Evolutionary conservation across 306 rosid genomes (phyloP).

Genomic region (Trifolium pratense): DNA sequence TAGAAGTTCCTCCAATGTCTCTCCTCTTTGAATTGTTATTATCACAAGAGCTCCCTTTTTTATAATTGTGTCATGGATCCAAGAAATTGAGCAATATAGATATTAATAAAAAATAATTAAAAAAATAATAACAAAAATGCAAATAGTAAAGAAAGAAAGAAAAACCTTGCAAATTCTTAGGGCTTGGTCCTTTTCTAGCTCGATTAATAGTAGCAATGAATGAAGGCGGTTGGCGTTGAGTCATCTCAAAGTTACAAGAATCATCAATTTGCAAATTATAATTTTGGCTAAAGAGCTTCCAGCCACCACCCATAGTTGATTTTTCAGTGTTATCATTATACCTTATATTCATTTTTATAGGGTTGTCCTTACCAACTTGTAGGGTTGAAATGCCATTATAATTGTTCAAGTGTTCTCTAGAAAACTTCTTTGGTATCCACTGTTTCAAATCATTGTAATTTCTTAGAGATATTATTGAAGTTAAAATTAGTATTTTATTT

Average conservation of each 20-base stretch:
- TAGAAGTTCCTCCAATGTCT: not conserved
- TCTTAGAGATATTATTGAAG: not conserved
- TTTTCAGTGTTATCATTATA: not conserved
- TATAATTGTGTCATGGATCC: too few relatives aligned
- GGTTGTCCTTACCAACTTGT: not conserved
- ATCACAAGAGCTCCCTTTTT: not conserved
- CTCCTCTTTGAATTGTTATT: not conserved
- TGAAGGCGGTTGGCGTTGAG: not conserved
- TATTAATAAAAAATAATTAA: too few relatives aligned
- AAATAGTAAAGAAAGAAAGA: too few relatives aligned
- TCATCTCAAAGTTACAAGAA: not conserved
- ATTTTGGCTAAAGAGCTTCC: not conserved
- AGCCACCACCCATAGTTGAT: not conserved
- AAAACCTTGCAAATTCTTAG: not conserved
- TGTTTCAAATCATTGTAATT: not conserved
- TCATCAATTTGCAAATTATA: not conserved
- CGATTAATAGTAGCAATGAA: not conserved
- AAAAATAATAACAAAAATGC: not conserved
- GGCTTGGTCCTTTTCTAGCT: not conserved
- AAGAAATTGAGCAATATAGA: too few relatives aligned
- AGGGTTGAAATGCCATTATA: not conserved
- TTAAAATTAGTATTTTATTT: too few relatives aligned
- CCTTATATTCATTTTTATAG: not conserved
- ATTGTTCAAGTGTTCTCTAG: not conserved
- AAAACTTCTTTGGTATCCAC: not conserved